Evolutionary conservation across 2,329 filamentous ascomycete species (phyloP).

Genomic region (Fusarium kyushuense): DNA sequence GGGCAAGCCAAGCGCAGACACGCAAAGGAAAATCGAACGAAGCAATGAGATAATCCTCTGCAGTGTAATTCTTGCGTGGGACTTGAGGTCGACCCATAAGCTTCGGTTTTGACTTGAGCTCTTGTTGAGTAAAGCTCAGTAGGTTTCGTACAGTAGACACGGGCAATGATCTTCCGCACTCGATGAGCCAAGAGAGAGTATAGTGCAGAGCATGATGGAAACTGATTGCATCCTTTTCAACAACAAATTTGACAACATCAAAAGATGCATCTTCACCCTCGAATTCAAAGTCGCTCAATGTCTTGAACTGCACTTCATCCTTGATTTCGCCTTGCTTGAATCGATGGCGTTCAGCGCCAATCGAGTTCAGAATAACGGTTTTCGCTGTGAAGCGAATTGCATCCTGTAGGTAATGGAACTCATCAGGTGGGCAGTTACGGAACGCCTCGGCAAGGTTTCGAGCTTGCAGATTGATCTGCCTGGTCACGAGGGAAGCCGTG

Average conservation of each 20-base stretch:
- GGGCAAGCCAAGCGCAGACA: conserved; percentile 94
- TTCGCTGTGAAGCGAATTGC: conserved; percentile 83
- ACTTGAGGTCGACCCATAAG: conserved; percentile 71
- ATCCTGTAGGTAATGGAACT: conserved; percentile 72
- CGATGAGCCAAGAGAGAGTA: conserved; percentile 93
- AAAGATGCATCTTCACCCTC: conserved; percentile 69
- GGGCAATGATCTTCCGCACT: conserved; percentile 83
- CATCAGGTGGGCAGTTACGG: conserved; percentile 73
- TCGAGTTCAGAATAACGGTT: conserved; percentile 86
- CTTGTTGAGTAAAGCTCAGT: conserved; percentile 77
- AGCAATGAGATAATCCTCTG: conserved; percentile 85
- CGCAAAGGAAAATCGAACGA: conserved; percentile 93
- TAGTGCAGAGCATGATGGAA: conserved; percentile 98
- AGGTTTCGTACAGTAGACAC: conserved; percentile 74
- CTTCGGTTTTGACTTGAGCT: conserved; percentile 74
- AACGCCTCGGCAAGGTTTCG: conserved; percentile 91
- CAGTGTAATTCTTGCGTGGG: conserved; percentile 66
- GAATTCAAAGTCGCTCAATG: conserved; percentile 82
- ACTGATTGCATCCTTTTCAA: conserved; percentile 91
- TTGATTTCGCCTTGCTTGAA: conserved; percentile 92
- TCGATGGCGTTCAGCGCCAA: conserved; percentile 86
- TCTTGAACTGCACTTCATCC: conserved; percentile 85
- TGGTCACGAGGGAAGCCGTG: conserved; percentile 90
- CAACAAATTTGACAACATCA: conserved; percentile 84
- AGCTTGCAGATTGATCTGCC: conserved; percentile 94